Percentiles rank a stretch among this genome's conserved stretches.
These are phyloP conservation scores for Spencermartinsiella europaea DNA, from an alignment of 805 yeast genomes.

Conservation along the genomic window DNA sequence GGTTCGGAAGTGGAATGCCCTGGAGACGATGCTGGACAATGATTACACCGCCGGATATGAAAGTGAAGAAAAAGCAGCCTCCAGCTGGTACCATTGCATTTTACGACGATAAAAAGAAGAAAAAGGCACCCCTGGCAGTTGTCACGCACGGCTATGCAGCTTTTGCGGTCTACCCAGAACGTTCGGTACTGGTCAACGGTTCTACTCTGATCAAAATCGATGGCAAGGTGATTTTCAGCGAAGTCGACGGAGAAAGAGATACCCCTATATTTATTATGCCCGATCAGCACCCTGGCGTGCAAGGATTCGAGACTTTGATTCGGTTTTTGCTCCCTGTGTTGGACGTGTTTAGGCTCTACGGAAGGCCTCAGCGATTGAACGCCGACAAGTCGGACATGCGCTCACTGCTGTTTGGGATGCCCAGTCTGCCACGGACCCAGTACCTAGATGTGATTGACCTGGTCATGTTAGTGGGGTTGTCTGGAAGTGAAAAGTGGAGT, in stretches of 20 bases:
- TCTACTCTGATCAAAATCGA: conserved; percentile 87
- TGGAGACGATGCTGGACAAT: conserved; percentile 95
- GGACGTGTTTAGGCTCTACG: conserved; percentile 74
- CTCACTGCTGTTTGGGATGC: conserved; percentile 74
- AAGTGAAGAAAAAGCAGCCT: conserved; percentile 38
- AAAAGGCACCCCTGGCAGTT: conserved; percentile 71
- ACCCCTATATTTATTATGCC: conserved; percentile 78
- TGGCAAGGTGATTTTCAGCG: conserved; percentile 52
- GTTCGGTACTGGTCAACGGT: conserved; percentile 72
- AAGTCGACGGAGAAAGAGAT: conserved; percentile 41
- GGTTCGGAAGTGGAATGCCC: conserved; percentile 97
- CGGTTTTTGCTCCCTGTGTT: conserved; percentile 69
- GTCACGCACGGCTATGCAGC: conserved; percentile 64
- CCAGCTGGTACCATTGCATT: conserved; percentile 63
- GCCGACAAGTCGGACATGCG: conserved; percentile 64
- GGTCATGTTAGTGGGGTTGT: conserved; percentile 35
- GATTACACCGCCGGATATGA: conserved; percentile 50
- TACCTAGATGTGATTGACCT: conserved; percentile 64
- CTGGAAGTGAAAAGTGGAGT: conserved; percentile 45
- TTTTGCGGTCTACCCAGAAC: conserved; percentile 89
- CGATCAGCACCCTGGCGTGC: conserved; percentile 73
- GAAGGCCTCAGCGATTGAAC: conserved; percentile 69
- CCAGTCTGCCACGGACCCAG: conserved; percentile 72
- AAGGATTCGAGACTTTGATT: conserved; percentile 78
- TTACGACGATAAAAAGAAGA: conserved; percentile 76